Conservation (phyloP, 495 filamentous ascomycete genomes). For the Podospora bellae-mahoneyi region DNA sequence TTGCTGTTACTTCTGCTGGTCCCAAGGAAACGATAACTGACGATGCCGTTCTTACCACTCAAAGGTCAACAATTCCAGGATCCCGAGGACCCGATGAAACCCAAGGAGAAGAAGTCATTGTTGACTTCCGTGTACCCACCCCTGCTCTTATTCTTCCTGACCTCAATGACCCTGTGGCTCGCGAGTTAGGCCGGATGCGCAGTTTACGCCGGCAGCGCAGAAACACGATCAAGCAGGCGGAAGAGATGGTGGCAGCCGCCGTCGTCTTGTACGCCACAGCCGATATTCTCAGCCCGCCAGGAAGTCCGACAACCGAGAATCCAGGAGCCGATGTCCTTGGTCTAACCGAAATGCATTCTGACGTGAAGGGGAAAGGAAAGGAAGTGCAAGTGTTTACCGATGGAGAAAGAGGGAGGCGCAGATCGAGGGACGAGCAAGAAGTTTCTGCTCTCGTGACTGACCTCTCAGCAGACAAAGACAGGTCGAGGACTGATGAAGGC, state of each 20-base stretch:
- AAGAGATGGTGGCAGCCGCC: conserved; percentile 47
- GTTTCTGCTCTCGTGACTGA: conserved; percentile 44
- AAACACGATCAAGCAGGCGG: conserved; percentile 40
- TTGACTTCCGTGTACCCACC: conserved; percentile 42
- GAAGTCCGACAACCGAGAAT: conserved; percentile 32
- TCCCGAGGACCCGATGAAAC: conserved; percentile 16
- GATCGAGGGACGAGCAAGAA: conserved; percentile 30
- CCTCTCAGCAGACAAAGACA: conserved; percentile 44
- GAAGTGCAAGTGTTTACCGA: conserved; percentile 20
- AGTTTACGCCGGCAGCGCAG: conserved; percentile 40
- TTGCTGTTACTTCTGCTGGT: conserved; percentile 19
- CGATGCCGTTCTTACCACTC: conserved; percentile 25
- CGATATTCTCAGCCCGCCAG: conserved; percentile 38
- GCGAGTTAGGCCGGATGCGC: conserved; percentile 36
- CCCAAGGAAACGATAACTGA: conserved; percentile 40
- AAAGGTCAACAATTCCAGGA: conserved; percentile 27
- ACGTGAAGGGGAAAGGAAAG: conserved; percentile 34
- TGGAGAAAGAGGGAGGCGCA: conserved; percentile 30
- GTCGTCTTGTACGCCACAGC: conserved; percentile 47
- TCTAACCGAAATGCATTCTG: conserved; percentile 33
- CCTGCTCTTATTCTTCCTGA: conserved; percentile 45
- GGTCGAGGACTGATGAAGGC: conserved; percentile 32
- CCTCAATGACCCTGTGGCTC: conserved; percentile 40
- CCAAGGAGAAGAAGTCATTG: conserved; percentile 22
- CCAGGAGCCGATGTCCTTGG: conserved; percentile 29